A percentile compares a stretch with the other conserved stretches of the same genome.
Conservation (phyloP, 1,284 basidiomycete species). For the Tilletia setariae region DNA sequence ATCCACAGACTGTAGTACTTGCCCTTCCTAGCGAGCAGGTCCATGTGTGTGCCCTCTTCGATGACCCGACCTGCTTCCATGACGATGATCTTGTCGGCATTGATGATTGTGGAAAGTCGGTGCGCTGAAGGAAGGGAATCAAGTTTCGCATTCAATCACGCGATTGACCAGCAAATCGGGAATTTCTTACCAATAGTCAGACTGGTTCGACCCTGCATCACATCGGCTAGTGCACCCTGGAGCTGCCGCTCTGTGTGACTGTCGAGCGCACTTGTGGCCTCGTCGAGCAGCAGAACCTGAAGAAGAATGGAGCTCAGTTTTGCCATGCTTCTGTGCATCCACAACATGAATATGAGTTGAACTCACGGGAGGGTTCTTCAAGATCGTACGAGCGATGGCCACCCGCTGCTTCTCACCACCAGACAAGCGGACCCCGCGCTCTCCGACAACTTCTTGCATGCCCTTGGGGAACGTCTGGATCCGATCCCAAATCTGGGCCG, state of each 20-base stretch:
- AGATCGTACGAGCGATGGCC: constrained; percentile 77
- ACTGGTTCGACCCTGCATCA: constrained; percentile 50
- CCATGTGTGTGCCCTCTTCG: constrained; percentile 47
- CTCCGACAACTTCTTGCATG: constrained; percentile 71
- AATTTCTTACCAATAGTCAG: constrained; percentile 36
- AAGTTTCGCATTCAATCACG: background rate
- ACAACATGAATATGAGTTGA: background rate
- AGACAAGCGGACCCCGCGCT: constrained; percentile 71
- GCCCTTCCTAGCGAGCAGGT: constrained; percentile 39
- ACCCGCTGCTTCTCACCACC: constrained; percentile 74
- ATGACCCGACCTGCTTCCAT: constrained; percentile 34
- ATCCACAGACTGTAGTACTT: constrained; percentile 47
- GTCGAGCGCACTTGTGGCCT: constrained; percentile 65
- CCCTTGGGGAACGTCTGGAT: constrained; percentile 68
- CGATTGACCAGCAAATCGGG: background rate
- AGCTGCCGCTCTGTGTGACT: constrained; percentile 48
- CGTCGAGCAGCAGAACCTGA: constrained; percentile 71
- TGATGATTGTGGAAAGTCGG: constrained; percentile 52
- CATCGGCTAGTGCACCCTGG: constrained; percentile 45
- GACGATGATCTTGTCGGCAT: constrained; percentile 49
- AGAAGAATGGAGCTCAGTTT: background rate
- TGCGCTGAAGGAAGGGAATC: constrained; percentile 30
- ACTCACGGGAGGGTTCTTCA: constrained; percentile 67
- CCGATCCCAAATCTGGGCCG: constrained; percentile 52
- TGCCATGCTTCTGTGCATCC: background rate